Percentiles rank a stretch among this genome's conserved stretches.
Evolutionary conservation across 2,329 filamentous ascomycete species (phyloP).

Genomic region (Apiospora saccharicola): DNA sequence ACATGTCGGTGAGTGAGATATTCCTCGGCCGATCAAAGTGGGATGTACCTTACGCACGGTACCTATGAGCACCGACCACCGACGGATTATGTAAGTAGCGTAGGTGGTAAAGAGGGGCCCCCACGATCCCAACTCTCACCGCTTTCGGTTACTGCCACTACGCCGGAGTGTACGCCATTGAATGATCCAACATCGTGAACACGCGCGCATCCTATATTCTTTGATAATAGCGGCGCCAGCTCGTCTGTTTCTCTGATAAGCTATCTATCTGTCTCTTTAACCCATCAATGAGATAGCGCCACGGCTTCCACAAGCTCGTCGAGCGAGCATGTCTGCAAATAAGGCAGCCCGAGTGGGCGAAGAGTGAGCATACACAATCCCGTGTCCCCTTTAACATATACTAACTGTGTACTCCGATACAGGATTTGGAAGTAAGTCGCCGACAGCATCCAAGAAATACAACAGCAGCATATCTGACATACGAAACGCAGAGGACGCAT

Average conservation of each 20-base stretch:
- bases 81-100: conserved; percentile 8
- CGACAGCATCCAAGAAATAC: background rate
- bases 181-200: conserved; percentile 9
- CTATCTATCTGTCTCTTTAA: conserved; percentile 24
- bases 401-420: conserved; percentile 32
- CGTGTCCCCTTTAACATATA: conserved; percentile 38
- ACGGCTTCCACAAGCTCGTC: conserved; percentile 34
- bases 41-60: background rate
- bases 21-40: conserved; percentile 23
- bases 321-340: conserved; percentile 61
- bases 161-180: conserved; percentile 1
- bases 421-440: conserved; percentile 91
- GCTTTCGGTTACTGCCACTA: conserved; percentile 24
- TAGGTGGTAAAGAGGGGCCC: background rate
- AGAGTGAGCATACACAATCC: conserved; percentile 55
- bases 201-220: conserved; percentile 4
- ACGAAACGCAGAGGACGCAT: conserved; percentile 75
- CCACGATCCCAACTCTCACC: conserved; percentile 25
- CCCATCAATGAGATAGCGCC: conserved; percentile 36
- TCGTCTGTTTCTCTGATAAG: conserved; percentile 21
- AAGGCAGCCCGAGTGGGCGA: conserved; percentile 69
- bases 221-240: background rate
- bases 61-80: background rate
- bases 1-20: conserved; percentile 23
- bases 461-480: conserved; percentile 11